These are phyloP conservation scores for Colletotrichum salicis DNA, from an alignment of 2,329 filamentous ascomycete species.

Conservation along the genomic window DNA sequence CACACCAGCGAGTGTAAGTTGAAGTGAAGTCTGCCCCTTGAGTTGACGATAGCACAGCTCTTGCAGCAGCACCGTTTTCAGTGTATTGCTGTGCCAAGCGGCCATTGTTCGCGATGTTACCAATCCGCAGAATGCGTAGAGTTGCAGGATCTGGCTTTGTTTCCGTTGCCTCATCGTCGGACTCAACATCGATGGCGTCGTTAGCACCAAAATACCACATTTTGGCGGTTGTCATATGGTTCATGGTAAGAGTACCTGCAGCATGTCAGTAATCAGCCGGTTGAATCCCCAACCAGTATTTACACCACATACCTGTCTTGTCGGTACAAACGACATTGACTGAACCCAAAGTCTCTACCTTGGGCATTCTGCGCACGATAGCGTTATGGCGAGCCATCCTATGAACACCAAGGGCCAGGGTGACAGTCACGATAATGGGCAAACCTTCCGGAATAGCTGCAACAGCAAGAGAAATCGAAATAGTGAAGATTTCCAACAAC, in stretches of 20 bases:
- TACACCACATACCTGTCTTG: constrained; percentile 76
- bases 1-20: constrained; percentile 88
- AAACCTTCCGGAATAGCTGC: constrained; percentile 96
- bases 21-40: constrained; percentile 71
- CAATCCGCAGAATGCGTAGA: constrained; percentile 85
- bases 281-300: not conserved
- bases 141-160: constrained; percentile 76
- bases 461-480: constrained; percentile 95
- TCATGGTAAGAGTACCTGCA: constrained; percentile 87
- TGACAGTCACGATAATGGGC: constrained; percentile 98
- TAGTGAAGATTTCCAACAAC: constrained; percentile 94
- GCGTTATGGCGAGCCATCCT: constrained; percentile 96
- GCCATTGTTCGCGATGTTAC: constrained; percentile 96
- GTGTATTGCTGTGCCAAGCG: constrained; percentile 78
- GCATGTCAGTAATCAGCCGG: not conserved
- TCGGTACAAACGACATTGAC: constrained; percentile 99
- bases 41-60: constrained; percentile 87
- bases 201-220: constrained; percentile 90
- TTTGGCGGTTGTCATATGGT: constrained; percentile 97
- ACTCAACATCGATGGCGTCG: constrained; percentile 62
- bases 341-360: constrained; percentile 96
- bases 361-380: constrained; percentile 94
- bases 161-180: constrained; percentile 65
- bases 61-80: constrained; percentile 76
- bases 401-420: constrained; percentile 91